phyloP scores from a whole-genome alignment of 2,329 filamentous ascomycete species.

The Capronia epimyces region DNA sequence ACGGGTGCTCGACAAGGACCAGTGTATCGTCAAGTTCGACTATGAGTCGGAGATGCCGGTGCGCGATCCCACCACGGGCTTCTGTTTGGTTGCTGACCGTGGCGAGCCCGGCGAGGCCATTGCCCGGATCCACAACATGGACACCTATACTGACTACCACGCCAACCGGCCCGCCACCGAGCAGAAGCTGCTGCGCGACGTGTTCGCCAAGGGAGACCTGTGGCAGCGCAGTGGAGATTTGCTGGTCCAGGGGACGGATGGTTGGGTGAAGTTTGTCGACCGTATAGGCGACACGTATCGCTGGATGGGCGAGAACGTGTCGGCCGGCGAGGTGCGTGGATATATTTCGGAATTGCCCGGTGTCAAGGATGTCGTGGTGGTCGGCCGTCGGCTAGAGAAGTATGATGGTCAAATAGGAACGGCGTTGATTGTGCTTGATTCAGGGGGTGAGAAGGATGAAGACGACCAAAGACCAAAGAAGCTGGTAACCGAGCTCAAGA shows the following conservation, averaged over 20 bases:
- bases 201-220: conserved; percentile 68
- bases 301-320: conserved; percentile 72
- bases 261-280: conserved; percentile 72
- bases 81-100: conserved; percentile 57
- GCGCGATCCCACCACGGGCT: conserved; percentile 62
- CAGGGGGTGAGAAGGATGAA: background rate
- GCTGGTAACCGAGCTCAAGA: too few species aligned
- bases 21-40: conserved; percentile 62
- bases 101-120: conserved; percentile 71
- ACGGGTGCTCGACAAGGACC: conserved; percentile 43
- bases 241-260: conserved; percentile 63
- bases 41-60: conserved; percentile 61
- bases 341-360: conserved; percentile 60
- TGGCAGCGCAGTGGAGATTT: conserved; percentile 82
- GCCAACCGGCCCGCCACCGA: conserved; percentile 65
- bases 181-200: conserved; percentile 67
- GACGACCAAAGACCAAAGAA: conserved; percentile 27
- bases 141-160: conserved; percentile 75
- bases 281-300: conserved; percentile 51
- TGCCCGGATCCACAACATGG: conserved; percentile 56
- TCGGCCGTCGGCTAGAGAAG: conserved; percentile 52
- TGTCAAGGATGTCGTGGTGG: conserved; percentile 75
- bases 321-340: conserved; percentile 71
- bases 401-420: conserved; percentile 48
- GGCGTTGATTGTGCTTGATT: conserved; percentile 42